A percentile compares a stretch with the other conserved stretches of the same genome.
These are phyloP conservation scores for Penicillium sumatraense DNA, from an alignment of 2,329 filamentous ascomycete genomes.

Conservation along the genomic window DNA sequence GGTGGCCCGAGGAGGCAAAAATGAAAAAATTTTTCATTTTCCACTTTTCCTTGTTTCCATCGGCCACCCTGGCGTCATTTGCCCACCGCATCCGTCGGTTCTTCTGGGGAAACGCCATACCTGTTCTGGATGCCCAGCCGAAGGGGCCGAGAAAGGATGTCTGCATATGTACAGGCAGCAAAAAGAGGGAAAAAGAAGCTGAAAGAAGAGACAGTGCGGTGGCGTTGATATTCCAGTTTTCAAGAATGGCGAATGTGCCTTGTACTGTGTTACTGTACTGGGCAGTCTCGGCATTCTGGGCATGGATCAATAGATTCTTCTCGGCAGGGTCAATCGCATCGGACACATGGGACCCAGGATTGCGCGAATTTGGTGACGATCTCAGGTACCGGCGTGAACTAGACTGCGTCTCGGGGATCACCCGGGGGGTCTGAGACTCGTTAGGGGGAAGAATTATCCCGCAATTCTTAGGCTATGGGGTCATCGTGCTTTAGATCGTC, in stretches of 20 bases:
- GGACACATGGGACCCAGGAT: conserved; percentile 1
- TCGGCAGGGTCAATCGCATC: conserved; percentile 6
- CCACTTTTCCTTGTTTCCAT: conserved; percentile 1
- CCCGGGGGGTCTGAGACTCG: conserved; percentile 7
- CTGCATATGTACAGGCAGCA: background rate
- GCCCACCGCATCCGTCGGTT: conserved; percentile 1
- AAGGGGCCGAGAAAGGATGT: background rate
- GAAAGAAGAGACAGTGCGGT: conserved; percentile 1
- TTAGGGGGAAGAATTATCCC: conserved; percentile 22
- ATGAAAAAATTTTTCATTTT: conserved; percentile 1
- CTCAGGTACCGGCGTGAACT: conserved; percentile 23
- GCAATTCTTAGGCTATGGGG: conserved; percentile 18
- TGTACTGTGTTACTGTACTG: too few species aligned
- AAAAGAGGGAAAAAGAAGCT: background rate
- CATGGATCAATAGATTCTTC: conserved; percentile 8
- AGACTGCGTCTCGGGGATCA: conserved; percentile 21
- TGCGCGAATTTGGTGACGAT: conserved; percentile 22
- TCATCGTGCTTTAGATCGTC: conserved; percentile 24
- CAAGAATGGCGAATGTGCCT: background rate
- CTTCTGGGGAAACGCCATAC: conserved; percentile 18
- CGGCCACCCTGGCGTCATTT: conserved; percentile 3
- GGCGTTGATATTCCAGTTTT: background rate
- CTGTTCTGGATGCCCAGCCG: conserved; percentile 9
- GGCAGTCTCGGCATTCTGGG: conserved; percentile 12
- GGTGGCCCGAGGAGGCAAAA: background rate